phyloP scores from a whole-genome alignment of 495 filamentous ascomycete species.

The Entonaema liquescens region DNA sequence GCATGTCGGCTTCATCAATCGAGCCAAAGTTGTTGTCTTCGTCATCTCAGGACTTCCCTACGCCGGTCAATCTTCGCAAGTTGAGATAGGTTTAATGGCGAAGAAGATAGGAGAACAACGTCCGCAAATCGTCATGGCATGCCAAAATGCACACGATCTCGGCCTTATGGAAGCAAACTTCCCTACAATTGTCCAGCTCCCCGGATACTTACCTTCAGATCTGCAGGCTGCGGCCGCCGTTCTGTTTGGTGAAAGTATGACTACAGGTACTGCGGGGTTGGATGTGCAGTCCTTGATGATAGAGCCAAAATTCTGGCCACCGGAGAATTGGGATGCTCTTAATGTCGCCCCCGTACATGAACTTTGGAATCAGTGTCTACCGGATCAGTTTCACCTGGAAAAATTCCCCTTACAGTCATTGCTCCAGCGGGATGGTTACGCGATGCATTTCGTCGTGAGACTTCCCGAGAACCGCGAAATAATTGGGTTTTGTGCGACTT shows the following conservation, averaged over 20 bases:
- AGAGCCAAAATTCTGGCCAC: conserved; percentile 55
- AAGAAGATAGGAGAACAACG: conserved; percentile 56
- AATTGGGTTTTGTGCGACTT: conserved; percentile 68
- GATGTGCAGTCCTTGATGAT: conserved; percentile 51
- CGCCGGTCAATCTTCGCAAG: conserved; percentile 50
- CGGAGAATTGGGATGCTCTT: conserved; percentile 57
- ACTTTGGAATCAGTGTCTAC: conserved; percentile 61
- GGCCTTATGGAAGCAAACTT: conserved; percentile 52
- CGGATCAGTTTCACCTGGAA: conserved; percentile 55
- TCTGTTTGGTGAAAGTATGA: conserved; percentile 58
- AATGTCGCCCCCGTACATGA: conserved; percentile 55
- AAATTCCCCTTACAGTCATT: conserved; percentile 58
- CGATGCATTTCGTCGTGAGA: conserved; percentile 69
- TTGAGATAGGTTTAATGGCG: conserved; percentile 54
- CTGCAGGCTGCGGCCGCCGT: conserved; percentile 63
- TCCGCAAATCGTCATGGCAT: conserved; percentile 61
- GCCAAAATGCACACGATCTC: conserved; percentile 51
- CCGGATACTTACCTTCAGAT: conserved; percentile 58
- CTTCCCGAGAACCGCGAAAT: conserved; percentile 58
- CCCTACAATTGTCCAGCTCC: conserved; percentile 57
- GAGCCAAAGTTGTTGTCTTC: conserved; percentile 63
- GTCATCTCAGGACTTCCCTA: conserved; percentile 56
- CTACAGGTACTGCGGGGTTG: conserved; percentile 26
- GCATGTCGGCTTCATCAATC: conserved; percentile 67
- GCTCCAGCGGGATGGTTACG: conserved; percentile 67